Base-by-base conservation (phyloP, 1,284 basidiomycete genomes). In the Sanghuangporus weigelae region DNA sequence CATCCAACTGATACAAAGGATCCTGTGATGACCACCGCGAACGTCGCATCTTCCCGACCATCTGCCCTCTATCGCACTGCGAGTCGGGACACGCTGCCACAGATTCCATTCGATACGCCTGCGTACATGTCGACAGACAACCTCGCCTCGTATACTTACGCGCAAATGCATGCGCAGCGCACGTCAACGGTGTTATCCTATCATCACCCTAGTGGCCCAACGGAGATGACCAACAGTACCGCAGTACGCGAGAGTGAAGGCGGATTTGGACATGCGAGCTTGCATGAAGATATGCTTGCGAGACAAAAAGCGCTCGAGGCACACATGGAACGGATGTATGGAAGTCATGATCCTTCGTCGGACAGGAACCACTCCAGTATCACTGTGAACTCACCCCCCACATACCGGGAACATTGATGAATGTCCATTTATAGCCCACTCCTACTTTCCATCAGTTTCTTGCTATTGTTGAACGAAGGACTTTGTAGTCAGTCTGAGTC, bases 301-400 rank as follows among this genome's bases (percentile, higher is more conserved):
- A 40, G 42, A 7, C 64, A 65, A 49, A 65, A 65, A 40, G 64
- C 58, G n/a, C 42, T 65, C 16, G 64, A 65, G 31, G 46, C 60
- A 35, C 38, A 57, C 16, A 48, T 36, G 36, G 59, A 59, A 36
- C 59, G 57, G 49, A 12, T 35, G 36, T 11, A 12, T 3, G 60
- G 44, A 10, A 44, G 26, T 61, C 39, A 19, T 42, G 21, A 40
- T 42, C 35, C 16, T 19, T n/a, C 46, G 42, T 36, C 46, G 16
- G 49, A 35, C 26, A 38, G 23, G 21, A 35, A 39, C 16, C 11
- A 50, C 40, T 31, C 49, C 10, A 38, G n/a, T 46, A n/a, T 26
- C 19, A 56, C 35, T 36, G 35, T 19, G 35, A 56, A 56, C 21
- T n/a, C 44, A 5, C 44, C 62, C 11, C 63, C 63, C 12, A 57